phyloP scores from a whole-genome alignment of 2,329 filamentous ascomycete genomes.

The Colletotrichum viniferum region DNA sequence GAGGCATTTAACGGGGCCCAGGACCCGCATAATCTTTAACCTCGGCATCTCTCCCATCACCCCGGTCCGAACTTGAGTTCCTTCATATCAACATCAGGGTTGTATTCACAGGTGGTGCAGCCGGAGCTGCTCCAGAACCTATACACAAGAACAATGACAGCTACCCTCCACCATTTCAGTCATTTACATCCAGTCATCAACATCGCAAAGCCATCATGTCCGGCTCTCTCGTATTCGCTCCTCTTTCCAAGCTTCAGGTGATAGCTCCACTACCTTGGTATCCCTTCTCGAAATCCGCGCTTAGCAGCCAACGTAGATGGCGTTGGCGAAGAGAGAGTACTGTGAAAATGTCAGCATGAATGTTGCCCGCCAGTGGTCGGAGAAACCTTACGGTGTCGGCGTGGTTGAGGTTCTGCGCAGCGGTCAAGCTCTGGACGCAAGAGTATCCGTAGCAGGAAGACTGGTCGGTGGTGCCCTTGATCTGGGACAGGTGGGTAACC shows the following conservation, averaged over 20 bases:
- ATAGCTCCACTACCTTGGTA: not conserved
- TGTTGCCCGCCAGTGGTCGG: not conserved
- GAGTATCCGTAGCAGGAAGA: slow-evolving; percentile 57
- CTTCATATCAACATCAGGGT: not conserved
- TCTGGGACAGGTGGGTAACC: slow-evolving; percentile 63
- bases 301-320: slow-evolving; percentile 45
- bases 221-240: not conserved
- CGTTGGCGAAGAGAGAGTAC: slow-evolving; percentile 12
- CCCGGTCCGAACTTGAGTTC: not conserved
- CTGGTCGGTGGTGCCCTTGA: slow-evolving; percentile 63
- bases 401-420: slow-evolving; percentile 59
- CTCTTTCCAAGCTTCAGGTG: rapidly evolving
- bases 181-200: not conserved
- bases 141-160: not conserved
- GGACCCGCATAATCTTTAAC: not conserved
- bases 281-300: not conserved
- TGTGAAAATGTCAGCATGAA: not conserved
- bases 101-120: not conserved
- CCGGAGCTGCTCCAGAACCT: not conserved
- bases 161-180: not conserved
- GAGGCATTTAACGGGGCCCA: not conserved
- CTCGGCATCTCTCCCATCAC: not conserved
- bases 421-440: slow-evolving; percentile 53
- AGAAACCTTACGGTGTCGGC: slow-evolving; percentile 56
- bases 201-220: not conserved